Conservation (phyloP, 176 grass and related monocot species). For the Tillandsia leiboldiana region DNA sequence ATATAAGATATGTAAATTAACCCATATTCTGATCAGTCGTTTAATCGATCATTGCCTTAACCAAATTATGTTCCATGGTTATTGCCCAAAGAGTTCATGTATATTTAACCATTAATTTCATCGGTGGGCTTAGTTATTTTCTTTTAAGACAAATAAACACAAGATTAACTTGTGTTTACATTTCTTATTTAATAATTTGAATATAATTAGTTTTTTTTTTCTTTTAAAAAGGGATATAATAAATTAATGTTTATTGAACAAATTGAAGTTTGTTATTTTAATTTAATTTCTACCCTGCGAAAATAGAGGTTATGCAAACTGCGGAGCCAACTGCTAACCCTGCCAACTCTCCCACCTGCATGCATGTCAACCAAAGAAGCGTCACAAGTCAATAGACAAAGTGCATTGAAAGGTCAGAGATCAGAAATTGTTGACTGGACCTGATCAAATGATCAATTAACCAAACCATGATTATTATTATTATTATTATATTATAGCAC, state of each 20-base stretch:
- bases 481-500: too few relatives aligned
- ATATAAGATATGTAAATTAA: not conserved
- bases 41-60: not conserved
- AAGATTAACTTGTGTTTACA: too few relatives aligned
- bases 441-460: too few relatives aligned
- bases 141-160: too few relatives aligned
- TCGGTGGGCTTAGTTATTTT: too few relatives aligned
- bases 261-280: not conserved
- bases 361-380: slow-evolving; percentile 20
- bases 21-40: not conserved
- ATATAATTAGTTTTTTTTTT: not conserved
- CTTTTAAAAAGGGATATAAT: not conserved
- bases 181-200: too few relatives aligned
- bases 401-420: not conserved
- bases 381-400: not conserved
- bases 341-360: slow-evolving; percentile 94
- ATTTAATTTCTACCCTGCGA: slow-evolving; percentile 68
- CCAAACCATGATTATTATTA: too few relatives aligned
- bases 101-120: not conserved
- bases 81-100: not conserved
- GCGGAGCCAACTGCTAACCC: slow-evolving; percentile 84
- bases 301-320: slow-evolving; percentile 97
- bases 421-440: not conserved
- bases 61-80: too few relatives aligned
- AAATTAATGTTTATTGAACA: not conserved